Evolutionary conservation across 257 asterid genomes (phyloP), one percentile per base, ranked within the genome.

Genomic region (Solanum chmielewskii): DNA sequence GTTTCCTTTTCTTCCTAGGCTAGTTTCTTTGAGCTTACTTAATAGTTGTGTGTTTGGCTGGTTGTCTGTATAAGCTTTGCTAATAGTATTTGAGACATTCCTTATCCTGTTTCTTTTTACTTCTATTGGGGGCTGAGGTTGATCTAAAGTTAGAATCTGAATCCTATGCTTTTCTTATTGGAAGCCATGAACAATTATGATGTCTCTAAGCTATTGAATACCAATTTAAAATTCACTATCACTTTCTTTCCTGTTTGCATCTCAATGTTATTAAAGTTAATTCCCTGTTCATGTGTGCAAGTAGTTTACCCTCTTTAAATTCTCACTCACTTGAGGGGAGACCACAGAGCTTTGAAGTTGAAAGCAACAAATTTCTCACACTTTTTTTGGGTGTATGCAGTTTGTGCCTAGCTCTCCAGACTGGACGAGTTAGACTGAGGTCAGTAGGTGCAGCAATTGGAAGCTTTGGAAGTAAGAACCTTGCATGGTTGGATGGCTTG

Each of bases 321-420:
- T 81, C 44, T 47, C 45, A n/a, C 12, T 23, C 33, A 47, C 20
- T 45, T 9, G 23, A 42, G 83, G 33, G 69, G 85, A 81, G 27
- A 47, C 42, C 68, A 25, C 39, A 47, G 83, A 6, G n/a, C 29
- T 45, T 81, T 11, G 44, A 29, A 81, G 69, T 25, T 31, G 66
- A 81, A 81, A 81, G 39, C 42, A 47, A 29, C 16, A 5, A 42
- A 47, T 80, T 80, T 47, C 69, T 47, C 69, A 49, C 85, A 37
- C 52, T 73, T 81, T 27, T 49, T 49, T 49, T 29, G 45, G 68
- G 45, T 81, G 85, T 49, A 64, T 90, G 91, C 94, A 94, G 98
- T 94, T 89, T 89, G 94, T 93, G 97, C 94, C 94, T 89, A 91
- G 97, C 92, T 92, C 94, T 89, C 90, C 94, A 80, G 95, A 89